Percentiles rank a stretch among this genome's conserved stretches.
These are phyloP conservation scores for Rutstroemia sp. DNA, from an alignment of 2,329 filamentous ascomycete genomes.

Conservation along the genomic window DNA sequence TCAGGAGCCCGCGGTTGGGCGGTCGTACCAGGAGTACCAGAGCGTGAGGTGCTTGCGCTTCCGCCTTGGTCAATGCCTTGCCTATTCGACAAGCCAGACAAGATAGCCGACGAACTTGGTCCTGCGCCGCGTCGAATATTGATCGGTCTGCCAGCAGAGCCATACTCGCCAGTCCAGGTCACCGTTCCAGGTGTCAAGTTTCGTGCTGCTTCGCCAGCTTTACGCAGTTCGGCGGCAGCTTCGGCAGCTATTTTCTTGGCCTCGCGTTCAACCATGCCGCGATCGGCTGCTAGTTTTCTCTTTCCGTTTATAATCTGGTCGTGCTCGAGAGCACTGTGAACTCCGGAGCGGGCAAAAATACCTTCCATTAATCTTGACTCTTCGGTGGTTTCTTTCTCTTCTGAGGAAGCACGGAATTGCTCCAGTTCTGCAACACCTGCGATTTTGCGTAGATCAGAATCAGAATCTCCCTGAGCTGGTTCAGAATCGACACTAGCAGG, in stretches of 20 bases:
- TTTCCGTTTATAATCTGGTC: slow-evolving; percentile 82
- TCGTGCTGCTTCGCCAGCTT: slow-evolving; percentile 64
- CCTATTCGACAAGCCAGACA: slow-evolving; percentile 50
- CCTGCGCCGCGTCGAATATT: slow-evolving; percentile 39
- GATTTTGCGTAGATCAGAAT: slow-evolving; percentile 44
- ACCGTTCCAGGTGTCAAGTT: slow-evolving; percentile 73
- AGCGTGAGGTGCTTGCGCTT: slow-evolving; percentile 39
- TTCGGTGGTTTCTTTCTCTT: slow-evolving; percentile 38
- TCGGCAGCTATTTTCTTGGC: slow-evolving; percentile 71
- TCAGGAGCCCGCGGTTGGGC: slow-evolving; percentile 46
- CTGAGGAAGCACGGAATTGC: slow-evolving; percentile 43
- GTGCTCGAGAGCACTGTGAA: slow-evolving; percentile 89
- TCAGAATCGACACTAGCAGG: slow-evolving; percentile 1
- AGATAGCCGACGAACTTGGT: slow-evolving; percentile 46
- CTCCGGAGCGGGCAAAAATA: slow-evolving; percentile 77
- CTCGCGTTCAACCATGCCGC: slow-evolving; percentile 71
- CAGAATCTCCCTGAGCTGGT: slow-evolving; percentile 26
- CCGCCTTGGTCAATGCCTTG: slow-evolving; percentile 35
- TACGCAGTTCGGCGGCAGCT: slow-evolving; percentile 69
- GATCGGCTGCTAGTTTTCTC: slow-evolving; percentile 64
- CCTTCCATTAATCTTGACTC: slow-evolving; percentile 80
- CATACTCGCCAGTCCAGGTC: slow-evolving; percentile 87
- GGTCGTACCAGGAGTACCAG: slow-evolving; percentile 36
- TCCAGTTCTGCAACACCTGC: slow-evolving; percentile 58
- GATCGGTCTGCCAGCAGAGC: slow-evolving; percentile 64